Conservation (phyloP, 2,329 filamentous ascomycete genomes). For the Ophiobolus disseminans region DNA sequence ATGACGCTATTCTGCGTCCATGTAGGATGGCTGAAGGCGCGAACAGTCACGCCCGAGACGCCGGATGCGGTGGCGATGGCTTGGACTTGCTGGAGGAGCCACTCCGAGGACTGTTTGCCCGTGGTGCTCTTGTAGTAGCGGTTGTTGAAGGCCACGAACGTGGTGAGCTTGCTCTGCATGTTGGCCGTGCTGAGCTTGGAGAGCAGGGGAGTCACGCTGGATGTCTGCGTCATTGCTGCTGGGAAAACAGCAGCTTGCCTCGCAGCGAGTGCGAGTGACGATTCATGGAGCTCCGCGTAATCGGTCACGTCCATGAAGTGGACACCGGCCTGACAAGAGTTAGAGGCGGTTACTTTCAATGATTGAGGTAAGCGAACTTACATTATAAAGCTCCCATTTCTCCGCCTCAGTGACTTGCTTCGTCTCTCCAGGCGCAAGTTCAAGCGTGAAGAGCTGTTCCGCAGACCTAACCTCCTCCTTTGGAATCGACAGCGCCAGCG, state of each 20-base stretch:
- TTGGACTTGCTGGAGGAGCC: conserved; percentile 78
- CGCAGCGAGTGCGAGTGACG: not conserved
- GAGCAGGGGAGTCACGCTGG: conserved; percentile 21
- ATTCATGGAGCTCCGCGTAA: conserved; percentile 20
- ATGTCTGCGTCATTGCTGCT: conserved; percentile 16
- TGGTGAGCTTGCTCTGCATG: conserved; percentile 24
- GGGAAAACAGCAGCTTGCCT: conserved; percentile 22
- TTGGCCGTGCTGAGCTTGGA: conserved; percentile 27
- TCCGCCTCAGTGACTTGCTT: conserved; percentile 20
- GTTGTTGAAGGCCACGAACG: conserved; percentile 30
- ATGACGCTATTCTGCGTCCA: conserved; percentile 92
- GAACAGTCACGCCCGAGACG: conserved; percentile 72
- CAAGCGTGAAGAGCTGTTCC: conserved; percentile 19
- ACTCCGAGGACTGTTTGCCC: conserved; percentile 82
- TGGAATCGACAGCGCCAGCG: conserved; percentile 9
- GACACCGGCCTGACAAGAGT: conserved; percentile 39
- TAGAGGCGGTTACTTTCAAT: not conserved
- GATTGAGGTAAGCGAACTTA: not conserved
- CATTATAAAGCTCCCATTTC: conserved; percentile 23
- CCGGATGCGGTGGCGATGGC: conserved; percentile 72
- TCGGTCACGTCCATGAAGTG: conserved; percentile 38
- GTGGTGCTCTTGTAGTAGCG: conserved; percentile 30
- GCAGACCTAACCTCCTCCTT: conserved; percentile 1
- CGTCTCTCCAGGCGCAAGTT: conserved; percentile 22
- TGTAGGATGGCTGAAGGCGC: conserved; percentile 72